Base-by-base conservation (phyloP, 805 yeast genomes). In the Hanseniaspora jakobsenii region DNA sequence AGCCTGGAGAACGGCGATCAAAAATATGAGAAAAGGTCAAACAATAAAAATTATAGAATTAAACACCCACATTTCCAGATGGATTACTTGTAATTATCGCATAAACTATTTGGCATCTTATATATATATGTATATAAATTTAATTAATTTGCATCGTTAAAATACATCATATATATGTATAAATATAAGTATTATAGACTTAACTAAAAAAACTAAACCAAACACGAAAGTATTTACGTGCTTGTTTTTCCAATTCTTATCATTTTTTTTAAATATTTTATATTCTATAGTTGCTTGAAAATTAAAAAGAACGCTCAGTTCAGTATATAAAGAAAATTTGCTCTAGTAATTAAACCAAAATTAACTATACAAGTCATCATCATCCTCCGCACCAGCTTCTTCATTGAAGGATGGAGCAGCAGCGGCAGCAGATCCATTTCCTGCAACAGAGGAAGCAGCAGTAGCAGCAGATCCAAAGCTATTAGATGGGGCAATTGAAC, bases 401-500 rank as follows among this genome's bases (percentile, higher is more conserved):
- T 50, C 52, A 49, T 59, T 73, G 42, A 69, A 67, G 24, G 68
- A 65, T 27, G 74, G 72, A 44, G 69, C 75, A 29, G 66, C 56
- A 41, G 64, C 63, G 14, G 51, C 47, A 24, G 32, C 37, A 28
- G 17, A 31, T 42, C 52, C 47, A 35, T 50, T 48, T 28, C 47
- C 52, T 34, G 50, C 48, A 38, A 62, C 61, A 51, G 64, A 60
- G 49, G 77, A 73, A 64, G 86, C 82, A 61, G 86, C 51, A 37
- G 56, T 50, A 38, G 73, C 85, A 52, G 77, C 75, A 63, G 91
- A 89, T 9, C 39, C 39, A 21, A 42, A 42, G 27, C 27, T 42
- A 12, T 28, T 32, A 61, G 85, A 77, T 68, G 91, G 89, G 66
- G 81, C 83, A 52, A 89, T 73, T 61, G 98, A 84, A 18, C 48